Base-by-base conservation (phyloP, 1,139 yeast genomes). In the Candida smagusa region DNA sequence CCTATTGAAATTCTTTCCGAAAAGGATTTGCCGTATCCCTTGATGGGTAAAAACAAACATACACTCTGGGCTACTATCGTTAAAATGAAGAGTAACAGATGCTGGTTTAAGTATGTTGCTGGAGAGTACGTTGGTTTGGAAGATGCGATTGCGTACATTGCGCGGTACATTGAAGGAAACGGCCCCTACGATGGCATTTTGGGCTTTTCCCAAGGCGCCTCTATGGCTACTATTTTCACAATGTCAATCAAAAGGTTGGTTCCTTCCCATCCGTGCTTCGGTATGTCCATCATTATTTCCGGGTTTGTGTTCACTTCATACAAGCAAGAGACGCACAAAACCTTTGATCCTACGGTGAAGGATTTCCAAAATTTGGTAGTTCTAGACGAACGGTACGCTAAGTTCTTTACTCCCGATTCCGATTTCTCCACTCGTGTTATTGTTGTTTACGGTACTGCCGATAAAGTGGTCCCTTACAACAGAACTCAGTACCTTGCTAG, bases 121-220 rank as follows among this genome's bases (percentile, higher is more conserved):
- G 67, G 61, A 47, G 67, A 58, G 40, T 65, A 64, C 40, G 47
- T 50, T 6, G 72, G 72, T 3, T 56, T 66, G 30, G 58, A 59
- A 2, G 56, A 54, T 9, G 47, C 68, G 0, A 42, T 64, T 9
- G 37, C 54, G 3, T 68, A 73, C 9, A 72, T 89, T 16, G 63
- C 69, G 22, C 60, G 67, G 1, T 71, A 81, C 39, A 79, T 86
- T 46, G 65, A 70, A 33, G 63, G 68, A 43, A 71, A 88, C 45
- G 97, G 97, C 0, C 97, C 97, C 1, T 89, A 83, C 53, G 83
- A 81, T 40, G 97, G 96, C 2, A 70, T 90, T 22, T 64, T 90
- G 38, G 97, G 96, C 2, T 90, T 90, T 56, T 82, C 94, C 16
- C 97, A 90, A 59, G 98, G 98, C 45, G 94, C 96, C 1, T 95